phyloP scores from a whole-genome alignment of 1,284 basidiomycete genomes.

The Cryptococcus sp. region DNA sequence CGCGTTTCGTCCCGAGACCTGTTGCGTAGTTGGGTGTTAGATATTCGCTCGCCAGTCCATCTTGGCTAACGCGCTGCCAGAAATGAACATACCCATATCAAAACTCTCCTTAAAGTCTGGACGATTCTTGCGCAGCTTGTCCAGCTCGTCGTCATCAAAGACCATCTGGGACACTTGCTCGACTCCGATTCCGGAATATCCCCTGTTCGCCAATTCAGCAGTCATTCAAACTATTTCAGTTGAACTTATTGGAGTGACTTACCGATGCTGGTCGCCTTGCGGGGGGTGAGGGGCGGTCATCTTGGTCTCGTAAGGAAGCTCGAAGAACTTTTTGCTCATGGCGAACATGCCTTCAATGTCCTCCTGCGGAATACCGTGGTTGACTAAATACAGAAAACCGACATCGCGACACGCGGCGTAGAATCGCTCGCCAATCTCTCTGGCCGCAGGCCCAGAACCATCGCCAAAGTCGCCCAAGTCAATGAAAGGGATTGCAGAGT shows the following conservation, averaged over 20 bases:
- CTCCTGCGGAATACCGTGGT: slow-evolving; percentile 54
- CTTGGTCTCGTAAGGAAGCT: slow-evolving; percentile 59
- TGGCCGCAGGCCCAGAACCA: slow-evolving; percentile 19
- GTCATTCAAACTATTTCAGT: background rate
- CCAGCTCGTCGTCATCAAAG: slow-evolving; percentile 48
- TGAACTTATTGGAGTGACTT: slow-evolving; percentile 1
- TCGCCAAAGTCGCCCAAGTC: slow-evolving; percentile 35
- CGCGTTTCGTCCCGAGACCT: slow-evolving; percentile 33
- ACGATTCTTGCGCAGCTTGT: slow-evolving; percentile 49
- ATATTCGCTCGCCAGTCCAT: slow-evolving; percentile 6
- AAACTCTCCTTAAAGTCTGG: slow-evolving; percentile 63
- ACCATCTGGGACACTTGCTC: slow-evolving; percentile 45
- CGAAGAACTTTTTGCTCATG: slow-evolving; percentile 59
- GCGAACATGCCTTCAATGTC: slow-evolving; percentile 61
- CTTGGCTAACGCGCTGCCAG: no score
- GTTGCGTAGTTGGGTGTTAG: slow-evolving; percentile 29
- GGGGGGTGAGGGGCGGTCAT: slow-evolving; percentile 62
- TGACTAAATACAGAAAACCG: slow-evolving; percentile 56
- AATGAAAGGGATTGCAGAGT: slow-evolving; percentile 32
- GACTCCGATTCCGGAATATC: slow-evolving; percentile 50
- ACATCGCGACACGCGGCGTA: slow-evolving; percentile 39
- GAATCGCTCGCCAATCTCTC: slow-evolving; percentile 25
- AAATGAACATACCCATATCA: slow-evolving; percentile 55
- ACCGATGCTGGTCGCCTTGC: slow-evolving; percentile 52
- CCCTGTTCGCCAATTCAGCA: slow-evolving; percentile 53